Evolutionary conservation across 75 land plant genomes (phyloP), one percentile per base, ranked within the genome.

Genomic region (Ceratopteris richardii): DNA sequence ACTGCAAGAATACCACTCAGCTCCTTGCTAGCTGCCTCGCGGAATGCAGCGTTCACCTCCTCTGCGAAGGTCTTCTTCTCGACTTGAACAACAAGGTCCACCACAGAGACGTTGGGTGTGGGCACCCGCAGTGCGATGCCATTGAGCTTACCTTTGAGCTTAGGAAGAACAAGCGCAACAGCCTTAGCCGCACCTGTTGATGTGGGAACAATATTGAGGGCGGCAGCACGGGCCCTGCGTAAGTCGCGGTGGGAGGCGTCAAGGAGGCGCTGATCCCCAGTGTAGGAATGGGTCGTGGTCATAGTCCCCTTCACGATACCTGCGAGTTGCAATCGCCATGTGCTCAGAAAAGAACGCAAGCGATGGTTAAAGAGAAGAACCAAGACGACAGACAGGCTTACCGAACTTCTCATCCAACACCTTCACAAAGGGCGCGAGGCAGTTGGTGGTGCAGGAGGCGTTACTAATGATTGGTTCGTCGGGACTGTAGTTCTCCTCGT

Each of bases 261-360:
- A 46, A 89, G 76, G 29, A 93, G 81, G 65, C 96, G 72, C 68
- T 93, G 98, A 72, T 92, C 97, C 0, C 97, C 96, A 5, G 98
- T 93, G 81, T 93, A 93, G 51, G 98, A 93, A 67, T 93, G 98
- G 25, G 96, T 93, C 22, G 98, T 93, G 31, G 98, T 93, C 98
- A 93, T 93, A 52, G 96, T 88, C 13, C 98, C 98, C 82, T 93
- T 89, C 69, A 93, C 87, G 77, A 93, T 93, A 19, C 90, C 96
- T 86, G 82, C 3, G 22, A 14, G 23, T 52, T 26, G 2, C 4
- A 52, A 6, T 24, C 24, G 24, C 23, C 28, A 28, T 12, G 54
- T 14, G 51, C 51, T 17, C 11, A 14, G 4, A 12, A 52, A 23
- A 1, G 5, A 52, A 12, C 27, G 5, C 2, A 24, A 52, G 2